These are phyloP conservation scores for Chondrostereum purpureum DNA, from an alignment of 1,284 basidiomycete genomes.

Conservation along the genomic window DNA sequence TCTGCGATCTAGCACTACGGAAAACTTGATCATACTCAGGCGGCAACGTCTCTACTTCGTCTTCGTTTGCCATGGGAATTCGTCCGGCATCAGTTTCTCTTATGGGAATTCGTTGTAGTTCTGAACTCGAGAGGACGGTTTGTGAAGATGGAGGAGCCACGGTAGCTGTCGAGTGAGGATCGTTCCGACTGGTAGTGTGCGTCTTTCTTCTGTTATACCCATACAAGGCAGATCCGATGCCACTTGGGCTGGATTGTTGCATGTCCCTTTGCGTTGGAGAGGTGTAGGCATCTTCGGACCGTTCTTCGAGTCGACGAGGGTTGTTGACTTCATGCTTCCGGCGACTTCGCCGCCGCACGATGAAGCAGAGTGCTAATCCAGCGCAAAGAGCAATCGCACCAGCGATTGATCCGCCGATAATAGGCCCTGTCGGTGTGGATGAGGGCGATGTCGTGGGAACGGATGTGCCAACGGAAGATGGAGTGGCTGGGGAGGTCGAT, in stretches of 20 bases:
- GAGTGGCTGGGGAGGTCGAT: constrained; percentile 4
- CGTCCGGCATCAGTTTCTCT: constrained; percentile 19
- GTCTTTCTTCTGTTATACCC: not conserved
- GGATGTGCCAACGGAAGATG: constrained; percentile 4
- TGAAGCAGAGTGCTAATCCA: constrained; percentile 5
- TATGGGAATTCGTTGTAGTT: not conserved
- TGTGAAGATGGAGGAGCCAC: constrained; percentile 2
- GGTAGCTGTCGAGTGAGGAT: too few species aligned
- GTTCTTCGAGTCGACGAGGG: too few species aligned
- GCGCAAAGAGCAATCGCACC: constrained; percentile 16
- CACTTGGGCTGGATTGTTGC: not conserved
- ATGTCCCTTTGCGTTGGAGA: not conserved
- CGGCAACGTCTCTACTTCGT: constrained; percentile 16
- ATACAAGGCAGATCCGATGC: too few species aligned
- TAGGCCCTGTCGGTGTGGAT: constrained; percentile 15
- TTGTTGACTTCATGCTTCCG: not conserved
- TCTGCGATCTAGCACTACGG: not conserved
- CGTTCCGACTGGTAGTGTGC: too few species aligned
- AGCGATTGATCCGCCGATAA: constrained; percentile 19
- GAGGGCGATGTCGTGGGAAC: not conserved
- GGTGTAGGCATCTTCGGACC: too few species aligned
- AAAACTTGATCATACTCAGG: constrained; percentile 22
- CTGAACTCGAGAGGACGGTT: not conserved
- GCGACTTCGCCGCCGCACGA: constrained; percentile 2
- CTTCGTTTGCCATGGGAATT: constrained; percentile 9